Conservation (phyloP, 1,284 basidiomycete genomes). For the Sporisorium reilianum region DNA sequence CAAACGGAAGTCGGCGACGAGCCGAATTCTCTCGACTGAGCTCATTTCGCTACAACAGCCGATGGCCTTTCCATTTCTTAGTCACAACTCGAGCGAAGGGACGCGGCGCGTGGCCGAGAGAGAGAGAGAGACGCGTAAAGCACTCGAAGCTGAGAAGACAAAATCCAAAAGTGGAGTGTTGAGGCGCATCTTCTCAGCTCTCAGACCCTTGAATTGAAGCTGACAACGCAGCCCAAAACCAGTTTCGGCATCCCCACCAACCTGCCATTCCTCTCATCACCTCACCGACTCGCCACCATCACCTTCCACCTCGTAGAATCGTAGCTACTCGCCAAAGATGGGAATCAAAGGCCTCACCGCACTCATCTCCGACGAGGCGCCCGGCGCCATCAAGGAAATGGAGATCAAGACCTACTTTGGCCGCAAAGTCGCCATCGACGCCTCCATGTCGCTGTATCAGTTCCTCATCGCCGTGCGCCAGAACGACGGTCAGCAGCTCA, state of each 20-base stretch:
- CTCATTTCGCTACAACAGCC: too few species aligned
- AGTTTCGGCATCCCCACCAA: not conserved
- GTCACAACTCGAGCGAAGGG: not conserved
- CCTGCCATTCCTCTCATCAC: conserved; percentile 1
- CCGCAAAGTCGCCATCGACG: conserved; percentile 97
- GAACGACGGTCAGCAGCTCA: conserved; percentile 94
- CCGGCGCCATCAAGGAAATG: conserved; percentile 85
- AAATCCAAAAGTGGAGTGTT: conserved; percentile 14
- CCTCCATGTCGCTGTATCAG: conserved; percentile 75
- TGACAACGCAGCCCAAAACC: not conserved
- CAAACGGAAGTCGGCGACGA: not conserved
- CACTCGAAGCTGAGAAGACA: not conserved
- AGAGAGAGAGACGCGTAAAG: conserved; percentile 17
- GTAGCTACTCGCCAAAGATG: conserved; percentile 12
- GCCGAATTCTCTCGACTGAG: not conserved
- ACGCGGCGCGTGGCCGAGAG: conserved; percentile 11
- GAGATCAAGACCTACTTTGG: conserved; percentile 89
- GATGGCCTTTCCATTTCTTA: not conserved
- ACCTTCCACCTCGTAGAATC: not conserved
- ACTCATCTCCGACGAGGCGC: conserved; percentile 86
- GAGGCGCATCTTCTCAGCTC: not conserved
- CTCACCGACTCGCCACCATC: not conserved
- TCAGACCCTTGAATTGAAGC: conserved; percentile 8
- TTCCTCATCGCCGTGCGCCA: conserved; percentile 98
- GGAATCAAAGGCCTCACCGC: conserved; percentile 80